These are phyloP conservation scores for Coemansia sp. DNA, from an alignment of 192 early-diverging fungal genomes.

Conservation along the genomic window DNA sequence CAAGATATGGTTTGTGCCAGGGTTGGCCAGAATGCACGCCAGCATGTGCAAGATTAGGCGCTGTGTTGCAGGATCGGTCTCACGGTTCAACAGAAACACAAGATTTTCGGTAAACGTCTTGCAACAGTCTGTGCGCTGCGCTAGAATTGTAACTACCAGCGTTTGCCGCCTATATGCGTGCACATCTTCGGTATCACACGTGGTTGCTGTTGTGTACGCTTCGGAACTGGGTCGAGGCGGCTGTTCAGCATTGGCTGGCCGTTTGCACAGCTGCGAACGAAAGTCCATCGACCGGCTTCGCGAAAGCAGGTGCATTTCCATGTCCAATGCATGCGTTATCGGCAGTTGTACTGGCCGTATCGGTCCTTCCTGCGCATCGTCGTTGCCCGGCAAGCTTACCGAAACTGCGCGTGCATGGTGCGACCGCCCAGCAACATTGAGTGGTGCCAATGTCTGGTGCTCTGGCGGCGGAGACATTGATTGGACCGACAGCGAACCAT, in stretches of 20 bases:
- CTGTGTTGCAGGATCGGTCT: constrained; percentile 59
- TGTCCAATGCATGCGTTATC: constrained; percentile 8
- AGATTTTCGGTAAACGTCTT: constrained; percentile 87
- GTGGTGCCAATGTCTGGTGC: constrained; percentile 3
- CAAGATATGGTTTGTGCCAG: constrained; percentile 66
- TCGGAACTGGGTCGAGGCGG: not conserved
- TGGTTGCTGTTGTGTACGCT: not conserved
- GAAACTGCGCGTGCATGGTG: constrained; percentile 13
- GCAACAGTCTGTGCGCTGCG: constrained; percentile 48
- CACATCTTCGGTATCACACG: not conserved
- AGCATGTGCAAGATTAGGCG: constrained; percentile 69
- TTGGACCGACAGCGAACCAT: constrained; percentile 12
- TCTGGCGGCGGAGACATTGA: constrained; percentile 12
- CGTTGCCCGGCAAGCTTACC: not conserved
- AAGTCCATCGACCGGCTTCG: constrained; percentile 53
- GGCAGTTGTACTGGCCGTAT: constrained; percentile 4
- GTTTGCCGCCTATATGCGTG: constrained; percentile 6
- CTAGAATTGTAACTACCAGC: constrained; percentile 38
- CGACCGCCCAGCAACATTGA: not conserved
- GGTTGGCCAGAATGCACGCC: constrained; percentile 65
- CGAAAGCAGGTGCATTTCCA: constrained; percentile 18
- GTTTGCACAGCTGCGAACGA: constrained; percentile 6
- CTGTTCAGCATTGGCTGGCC: not conserved
- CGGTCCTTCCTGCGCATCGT: not conserved
- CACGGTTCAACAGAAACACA: constrained; percentile 90